Conservation (phyloP, 78 protist genomes). For the Dictyostelium intermedium region DNA sequence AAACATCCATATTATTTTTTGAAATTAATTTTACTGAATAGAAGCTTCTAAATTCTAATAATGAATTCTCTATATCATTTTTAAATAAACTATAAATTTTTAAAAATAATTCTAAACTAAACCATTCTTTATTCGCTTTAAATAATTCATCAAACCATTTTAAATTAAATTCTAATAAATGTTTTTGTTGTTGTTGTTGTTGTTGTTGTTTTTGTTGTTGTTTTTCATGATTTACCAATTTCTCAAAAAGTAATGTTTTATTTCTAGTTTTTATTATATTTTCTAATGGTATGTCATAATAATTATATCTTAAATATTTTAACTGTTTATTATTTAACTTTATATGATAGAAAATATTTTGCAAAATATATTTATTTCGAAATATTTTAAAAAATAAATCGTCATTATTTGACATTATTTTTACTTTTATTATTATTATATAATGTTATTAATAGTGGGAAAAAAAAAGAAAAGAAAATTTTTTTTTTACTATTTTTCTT, state of each 20-base stretch:
- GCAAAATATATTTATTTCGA: background rate
- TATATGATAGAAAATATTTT: background rate
- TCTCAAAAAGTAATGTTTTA: background rate
- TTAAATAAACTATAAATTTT: background rate
- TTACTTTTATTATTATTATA: too few species aligned
- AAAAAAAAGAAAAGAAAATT: too few species aligned
- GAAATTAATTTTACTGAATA: background rate
- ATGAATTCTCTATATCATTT: background rate
- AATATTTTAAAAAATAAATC: background rate
- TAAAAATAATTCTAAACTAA: background rate
- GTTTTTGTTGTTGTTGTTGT: background rate
- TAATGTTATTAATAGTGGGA: too few species aligned
- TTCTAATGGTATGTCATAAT: background rate
- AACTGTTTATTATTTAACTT: background rate
- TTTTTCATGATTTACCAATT: background rate
- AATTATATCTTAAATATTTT: background rate
- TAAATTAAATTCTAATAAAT: background rate
- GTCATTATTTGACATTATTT: background rate
- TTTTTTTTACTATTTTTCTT: too few species aligned
- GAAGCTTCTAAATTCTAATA: background rate
- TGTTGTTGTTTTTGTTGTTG: background rate
- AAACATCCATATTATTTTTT: background rate
- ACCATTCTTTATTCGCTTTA: background rate
- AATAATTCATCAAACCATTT: background rate
- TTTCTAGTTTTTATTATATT: background rate